phyloP scores from a whole-genome alignment of 331 rosid species.

The Telfairia occidentalis region DNA sequence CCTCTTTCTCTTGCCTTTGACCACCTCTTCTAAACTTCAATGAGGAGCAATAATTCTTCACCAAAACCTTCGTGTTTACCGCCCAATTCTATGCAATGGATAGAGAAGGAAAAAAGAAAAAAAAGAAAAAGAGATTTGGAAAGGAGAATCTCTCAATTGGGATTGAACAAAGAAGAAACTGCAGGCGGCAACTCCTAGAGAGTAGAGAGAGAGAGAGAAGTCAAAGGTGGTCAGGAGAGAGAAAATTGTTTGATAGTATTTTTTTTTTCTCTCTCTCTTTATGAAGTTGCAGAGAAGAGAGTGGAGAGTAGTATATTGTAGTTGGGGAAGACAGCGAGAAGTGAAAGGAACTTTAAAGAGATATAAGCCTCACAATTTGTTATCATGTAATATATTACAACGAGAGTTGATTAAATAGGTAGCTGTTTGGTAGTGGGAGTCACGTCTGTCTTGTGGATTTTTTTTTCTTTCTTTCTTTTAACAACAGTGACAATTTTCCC shows the following conservation, averaged over 20 bases:
- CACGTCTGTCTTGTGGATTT: constrained; percentile 56
- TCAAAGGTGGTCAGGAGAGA: constrained; percentile 19
- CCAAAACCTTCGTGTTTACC: constrained; percentile 1
- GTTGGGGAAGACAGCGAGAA: constrained; percentile 21
- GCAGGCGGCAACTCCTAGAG: constrained; percentile 35
- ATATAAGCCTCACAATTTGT: constrained; percentile 52
- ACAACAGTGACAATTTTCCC: not conserved
- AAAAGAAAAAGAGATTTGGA: not conserved
- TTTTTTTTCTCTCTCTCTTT: not conserved
- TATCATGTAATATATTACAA: constrained; percentile 33
- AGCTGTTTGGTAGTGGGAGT: constrained; percentile 58
- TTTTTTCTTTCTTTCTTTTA: not conserved
- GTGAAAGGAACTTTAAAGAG: constrained; percentile 19
- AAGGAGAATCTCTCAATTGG: not conserved
- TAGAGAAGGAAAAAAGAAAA: too few species aligned
- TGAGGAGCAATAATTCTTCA: constrained; percentile 1
- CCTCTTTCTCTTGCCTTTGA: constrained; percentile 4
- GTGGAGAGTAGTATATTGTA: constrained; percentile 2
- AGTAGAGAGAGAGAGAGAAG: constrained; percentile 7
- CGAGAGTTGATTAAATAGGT: constrained; percentile 19
- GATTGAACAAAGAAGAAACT: constrained; percentile 6
- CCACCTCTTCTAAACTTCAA: not conserved
- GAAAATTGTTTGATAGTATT: constrained; percentile 19
- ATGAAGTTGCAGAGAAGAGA: not conserved
- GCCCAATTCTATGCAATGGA: not conserved